Base-by-base conservation (phyloP, 257 asterid genomes). In the Euphrasia confusa region DNA sequence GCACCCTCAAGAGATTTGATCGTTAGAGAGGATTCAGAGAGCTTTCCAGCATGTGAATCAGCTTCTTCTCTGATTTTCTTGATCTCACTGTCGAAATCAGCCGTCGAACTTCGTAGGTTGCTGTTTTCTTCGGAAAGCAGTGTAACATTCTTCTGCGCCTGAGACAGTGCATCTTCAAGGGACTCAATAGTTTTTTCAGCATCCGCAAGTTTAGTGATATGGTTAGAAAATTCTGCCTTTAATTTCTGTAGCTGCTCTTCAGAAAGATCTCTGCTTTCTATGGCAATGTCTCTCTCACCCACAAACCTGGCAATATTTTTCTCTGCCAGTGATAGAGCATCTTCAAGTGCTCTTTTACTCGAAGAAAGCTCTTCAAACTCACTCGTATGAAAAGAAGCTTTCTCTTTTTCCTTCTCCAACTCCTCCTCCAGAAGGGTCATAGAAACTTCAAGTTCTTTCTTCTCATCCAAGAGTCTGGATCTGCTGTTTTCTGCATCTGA, bases 81-180 rank as follows among this genome's bases (percentile, higher is more conserved):
- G 44, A 86, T 75, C 85, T 88, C 91, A 17, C 73, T 79, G 63
- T 89, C 91, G 75, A 83, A 73, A 72, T 77, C 82, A 76, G 50
- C 72, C 75, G 65, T 75, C 58, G 78, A 80, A 69, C 67, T 67
- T 68, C 68, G 73, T 58, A 70, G 68, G 74, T 75, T 78, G 45
- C 58, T 77, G 67, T 77, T 80, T 75, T 83, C 95, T 72, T 82
- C 96, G 63, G 88, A 63, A 66, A 91, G 84, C 47, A 71, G 55
- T 54, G 86, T 75, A 14, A 81, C 59, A 68, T 81, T 77, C 69
- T 75, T 76, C 63, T 89, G 83, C 57, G 89, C 80, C 69, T 81
- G 72, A 64, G 82, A 79, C 58, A 89, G 71, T 71, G 86, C 83
- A 68, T 78, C 85, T 82, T 93, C 94, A 64, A 89, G 97, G 75